These are phyloP conservation scores for Candida broadrunensis DNA, from an alignment of 805 yeast genomes.

Conservation along the genomic window DNA sequence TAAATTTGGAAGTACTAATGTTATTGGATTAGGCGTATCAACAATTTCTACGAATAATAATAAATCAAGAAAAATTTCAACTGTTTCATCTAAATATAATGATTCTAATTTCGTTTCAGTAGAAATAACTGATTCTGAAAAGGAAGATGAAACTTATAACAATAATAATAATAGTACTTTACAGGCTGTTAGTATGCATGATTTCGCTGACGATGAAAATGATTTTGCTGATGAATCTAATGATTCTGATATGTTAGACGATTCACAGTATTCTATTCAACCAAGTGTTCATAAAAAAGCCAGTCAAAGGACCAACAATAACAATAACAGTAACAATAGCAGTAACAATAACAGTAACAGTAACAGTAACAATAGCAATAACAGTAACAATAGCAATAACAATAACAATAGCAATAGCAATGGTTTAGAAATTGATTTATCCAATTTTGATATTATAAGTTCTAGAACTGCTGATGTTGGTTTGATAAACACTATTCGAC, in stretches of 20 bases:
- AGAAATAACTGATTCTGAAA: constrained; percentile 6
- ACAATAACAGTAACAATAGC: too few species aligned
- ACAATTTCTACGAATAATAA: not conserved
- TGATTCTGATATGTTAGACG: constrained; percentile 19
- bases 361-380: not conserved
- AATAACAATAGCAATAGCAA: not conserved
- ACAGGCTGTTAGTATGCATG: constrained; percentile 14
- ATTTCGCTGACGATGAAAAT: constrained; percentile 10
- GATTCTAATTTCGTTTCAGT: constrained; percentile 1
- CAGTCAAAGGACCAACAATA: constrained; percentile 9
- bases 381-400: not conserved
- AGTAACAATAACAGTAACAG: not conserved
- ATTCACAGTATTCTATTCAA: constrained; percentile 2
- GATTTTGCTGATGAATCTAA: constrained; percentile 14
- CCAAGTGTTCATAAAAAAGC: not conserved
- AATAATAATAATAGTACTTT: constrained; percentile 7
- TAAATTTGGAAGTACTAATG: not conserved
- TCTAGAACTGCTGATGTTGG: constrained; percentile 28
- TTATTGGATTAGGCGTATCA: not conserved
- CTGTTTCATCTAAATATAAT: not conserved
- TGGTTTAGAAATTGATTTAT: constrained; percentile 17
- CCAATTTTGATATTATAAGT: constrained; percentile 25
- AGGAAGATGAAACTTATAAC: not conserved
- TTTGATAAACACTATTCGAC: constrained; percentile 16
- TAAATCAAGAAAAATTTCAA: not conserved